Percentiles rank a stretch among this genome's conserved stretches.
Conservation (phyloP, 108 stramenopile species). For the Nitzschia sp. region DNA sequence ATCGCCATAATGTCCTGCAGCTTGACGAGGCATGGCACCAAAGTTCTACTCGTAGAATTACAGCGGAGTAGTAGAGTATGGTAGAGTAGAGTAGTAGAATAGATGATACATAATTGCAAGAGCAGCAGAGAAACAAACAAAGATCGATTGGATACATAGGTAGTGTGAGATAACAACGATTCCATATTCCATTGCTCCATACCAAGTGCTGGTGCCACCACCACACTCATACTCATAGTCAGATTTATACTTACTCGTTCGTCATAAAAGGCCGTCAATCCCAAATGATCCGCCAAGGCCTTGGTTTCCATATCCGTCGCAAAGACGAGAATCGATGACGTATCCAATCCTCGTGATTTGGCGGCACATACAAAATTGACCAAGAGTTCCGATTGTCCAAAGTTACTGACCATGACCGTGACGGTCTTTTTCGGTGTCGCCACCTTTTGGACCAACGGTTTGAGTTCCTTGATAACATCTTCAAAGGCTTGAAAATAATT, state of each 20-base stretch:
- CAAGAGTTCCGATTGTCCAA: constrained; percentile 77
- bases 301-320: constrained; percentile 76
- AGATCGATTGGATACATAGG: too few relatives aligned
- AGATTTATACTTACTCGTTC: constrained; percentile 51
- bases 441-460: constrained; percentile 55
- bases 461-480: constrained; percentile 43
- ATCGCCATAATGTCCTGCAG: constrained; percentile 72
- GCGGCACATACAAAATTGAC: constrained; percentile 78
- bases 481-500: constrained; percentile 56
- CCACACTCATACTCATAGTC: too few relatives aligned
- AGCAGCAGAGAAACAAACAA: too few relatives aligned
- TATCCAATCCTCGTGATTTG: constrained; percentile 48
- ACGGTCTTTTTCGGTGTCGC: constrained; percentile 59
- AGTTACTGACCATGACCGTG: constrained; percentile 79
- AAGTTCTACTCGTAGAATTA: constrained; percentile 40
- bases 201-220: too few relatives aligned
- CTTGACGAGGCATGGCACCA: constrained; percentile 54
- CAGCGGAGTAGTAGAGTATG: too few relatives aligned
- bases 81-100: background rate
- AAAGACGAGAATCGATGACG: constrained; percentile 70
- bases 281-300: constrained; percentile 68
- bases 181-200: too few relatives aligned
- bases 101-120: background rate
- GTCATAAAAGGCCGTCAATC: constrained; percentile 72
- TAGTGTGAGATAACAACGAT: background rate